Base-by-base conservation (phyloP, 2,329 filamentous ascomycete genomes). In the Microascus cirrosus region DNA sequence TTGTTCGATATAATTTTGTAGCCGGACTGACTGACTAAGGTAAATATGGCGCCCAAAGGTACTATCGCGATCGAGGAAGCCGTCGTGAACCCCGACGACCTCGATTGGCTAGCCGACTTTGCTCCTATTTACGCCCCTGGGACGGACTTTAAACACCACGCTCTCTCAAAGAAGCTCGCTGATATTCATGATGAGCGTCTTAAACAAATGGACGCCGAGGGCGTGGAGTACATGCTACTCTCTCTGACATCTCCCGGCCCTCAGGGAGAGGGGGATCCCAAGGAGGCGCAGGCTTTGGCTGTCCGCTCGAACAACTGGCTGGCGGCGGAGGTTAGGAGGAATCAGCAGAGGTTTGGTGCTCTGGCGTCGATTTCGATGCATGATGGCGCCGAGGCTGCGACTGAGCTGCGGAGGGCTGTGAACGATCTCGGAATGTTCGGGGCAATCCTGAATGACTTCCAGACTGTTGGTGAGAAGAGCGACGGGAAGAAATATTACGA, bases 221-320 rank as follows among this genome's bases (percentile, higher is more conserved):
- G 69, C 11, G 69, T 71, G 48, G 69, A 71, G 59, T 71, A 69
- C 62, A 71, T 70, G 65, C 64, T 72, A 5, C 63, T 72, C 6
- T 69, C 66, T 1, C 58, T 70, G 2, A 71, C 69, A 2, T 68
- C 69, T 0, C 68, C 69, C 0, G 68, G 70, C 0, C 63, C 66
- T 0, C 70, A 71, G 53, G 69, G 67, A 20, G 65, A 67, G 42
- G 53, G 58, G 1, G 64, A 70, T 52, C 60, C 65, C 0, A 60
- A 42, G 3, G 65, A 62, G 18, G 68, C 70, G 0, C 58, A 60
- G 7, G 50, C 53, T 1, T 59, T 70, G n/a, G 67, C 70, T 4
- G 32, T 53, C 13, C 56, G 61, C 18, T 65, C 66, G 32, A 72
- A 72, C 59, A 61, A 70, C 65, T 71, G 68, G 67, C 64, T 71